Evolutionary conservation across 768 basidiomycete species (phyloP).

Genomic region (Neoboletus brunneissimus): DNA sequence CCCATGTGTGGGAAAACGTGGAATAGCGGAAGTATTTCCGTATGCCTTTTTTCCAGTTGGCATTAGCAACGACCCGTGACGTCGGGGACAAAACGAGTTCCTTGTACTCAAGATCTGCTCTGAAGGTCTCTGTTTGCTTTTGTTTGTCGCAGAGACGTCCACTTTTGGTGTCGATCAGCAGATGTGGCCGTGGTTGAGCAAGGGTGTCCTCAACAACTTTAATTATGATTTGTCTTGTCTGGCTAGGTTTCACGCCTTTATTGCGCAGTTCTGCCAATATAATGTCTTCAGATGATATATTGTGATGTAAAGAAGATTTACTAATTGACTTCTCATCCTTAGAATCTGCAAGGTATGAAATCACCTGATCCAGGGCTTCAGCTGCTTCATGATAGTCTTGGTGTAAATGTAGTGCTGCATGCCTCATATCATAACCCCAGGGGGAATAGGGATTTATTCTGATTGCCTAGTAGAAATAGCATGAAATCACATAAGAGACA

Average conservation of each 20-base stretch:
- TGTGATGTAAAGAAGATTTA: background rate
- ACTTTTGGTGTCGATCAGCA: slow-evolving; percentile 16
- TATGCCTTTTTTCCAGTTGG: background rate
- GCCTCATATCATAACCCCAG: background rate
- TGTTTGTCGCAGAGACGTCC: slow-evolving; percentile 12
- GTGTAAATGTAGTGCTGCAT: background rate
- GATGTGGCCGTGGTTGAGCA: slow-evolving; percentile 4
- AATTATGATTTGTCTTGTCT: background rate
- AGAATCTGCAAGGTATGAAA: background rate
- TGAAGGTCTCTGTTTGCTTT: slow-evolving; percentile 8
- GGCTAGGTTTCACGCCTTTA: background rate
- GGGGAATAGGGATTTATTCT: background rate
- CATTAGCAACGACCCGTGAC: background rate
- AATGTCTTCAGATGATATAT: background rate
- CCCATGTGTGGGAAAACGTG: slow-evolving; percentile 24
- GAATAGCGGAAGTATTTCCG: slow-evolving; percentile 15
- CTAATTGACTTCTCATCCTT: background rate
- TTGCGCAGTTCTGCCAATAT: slow-evolving; percentile 5
- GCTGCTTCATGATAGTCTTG: background rate
- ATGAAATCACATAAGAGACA: background rate
- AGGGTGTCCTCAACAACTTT: background rate
- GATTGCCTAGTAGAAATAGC: background rate
- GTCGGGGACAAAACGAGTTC: slow-evolving; percentile 9
- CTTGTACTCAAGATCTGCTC: slow-evolving; percentile 12
- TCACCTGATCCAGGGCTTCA: background rate